These are phyloP conservation scores for Phytophthora capsici DNA, from an alignment of 352 stramenopile genomes.

Conservation along the genomic window DNA sequence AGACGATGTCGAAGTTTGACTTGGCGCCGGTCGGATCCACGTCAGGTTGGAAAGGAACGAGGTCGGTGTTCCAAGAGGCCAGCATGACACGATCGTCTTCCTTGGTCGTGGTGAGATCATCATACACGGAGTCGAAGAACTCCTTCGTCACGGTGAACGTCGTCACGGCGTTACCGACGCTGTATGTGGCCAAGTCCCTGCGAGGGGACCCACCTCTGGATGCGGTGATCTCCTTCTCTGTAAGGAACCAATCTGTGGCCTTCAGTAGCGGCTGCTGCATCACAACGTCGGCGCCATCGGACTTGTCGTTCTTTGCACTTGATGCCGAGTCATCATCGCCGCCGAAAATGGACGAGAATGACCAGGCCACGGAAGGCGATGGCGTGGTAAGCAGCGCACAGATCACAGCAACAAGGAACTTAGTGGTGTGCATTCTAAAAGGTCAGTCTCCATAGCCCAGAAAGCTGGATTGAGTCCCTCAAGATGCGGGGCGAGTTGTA, in stretches of 20 bases:
- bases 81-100: constrained; percentile 40
- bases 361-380: constrained; percentile 3
- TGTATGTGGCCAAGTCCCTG: constrained; percentile 40
- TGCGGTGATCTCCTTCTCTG: constrained; percentile 49
- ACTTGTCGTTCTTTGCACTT: constrained; percentile 2
- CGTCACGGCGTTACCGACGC: constrained; percentile 48
- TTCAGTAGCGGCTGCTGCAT: constrained; percentile 50
- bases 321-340: constrained; percentile 5
- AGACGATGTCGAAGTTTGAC: constrained; percentile 46
- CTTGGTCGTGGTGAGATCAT: constrained; percentile 40
- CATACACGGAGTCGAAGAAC: constrained; percentile 51
- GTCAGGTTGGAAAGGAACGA: constrained; percentile 47
- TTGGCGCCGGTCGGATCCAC: constrained; percentile 24
- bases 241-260: constrained; percentile 62
- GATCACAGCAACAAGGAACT: too few relatives aligned
- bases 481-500: too few relatives aligned
- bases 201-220: constrained; percentile 49
- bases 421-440: too few relatives aligned
- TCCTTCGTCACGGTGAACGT: constrained; percentile 47
- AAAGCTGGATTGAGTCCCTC: too few relatives aligned
- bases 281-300: constrained; percentile 9
- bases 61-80: constrained; percentile 54
- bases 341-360: constrained; percentile 18
- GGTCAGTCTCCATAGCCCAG: too few relatives aligned
- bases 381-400: too few relatives aligned